These are phyloP conservation scores for Fragaria ananassa DNA, from an alignment of 306 rosid genomes.

Conservation along the genomic window DNA sequence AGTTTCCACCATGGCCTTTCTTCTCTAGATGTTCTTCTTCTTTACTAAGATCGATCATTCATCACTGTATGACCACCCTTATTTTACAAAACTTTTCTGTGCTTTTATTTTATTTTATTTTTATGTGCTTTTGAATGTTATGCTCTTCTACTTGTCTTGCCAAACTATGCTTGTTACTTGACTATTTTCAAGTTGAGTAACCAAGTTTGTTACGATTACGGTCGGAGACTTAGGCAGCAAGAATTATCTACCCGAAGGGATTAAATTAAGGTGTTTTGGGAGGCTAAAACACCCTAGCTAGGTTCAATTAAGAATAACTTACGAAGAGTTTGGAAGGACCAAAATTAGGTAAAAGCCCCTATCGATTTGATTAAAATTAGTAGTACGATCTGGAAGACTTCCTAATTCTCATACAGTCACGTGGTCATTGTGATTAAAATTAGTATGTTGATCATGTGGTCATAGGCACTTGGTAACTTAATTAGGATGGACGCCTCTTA, in stretches of 20 bases:
- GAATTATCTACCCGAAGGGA: background rate
- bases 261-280: background rate
- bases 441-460: background rate
- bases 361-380: background rate
- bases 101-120: background rate
- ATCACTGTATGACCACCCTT: background rate
- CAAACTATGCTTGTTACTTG: too few species aligned
- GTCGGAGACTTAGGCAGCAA: background rate
- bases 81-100: background rate
- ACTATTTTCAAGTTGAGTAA: background rate
- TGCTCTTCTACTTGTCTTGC: conserved; percentile 2
- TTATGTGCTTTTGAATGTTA: conserved; percentile 9
- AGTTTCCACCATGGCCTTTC: background rate
- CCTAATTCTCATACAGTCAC: background rate
- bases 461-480: background rate
- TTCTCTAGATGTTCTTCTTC: conserved; percentile 1
- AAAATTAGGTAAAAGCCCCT: background rate
- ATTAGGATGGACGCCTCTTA: background rate
- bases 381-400: background rate
- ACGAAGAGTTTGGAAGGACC: background rate
- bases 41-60: background rate
- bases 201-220: background rate
- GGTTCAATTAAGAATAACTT: background rate
- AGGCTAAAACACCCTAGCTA: background rate
- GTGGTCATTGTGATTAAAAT: background rate